Base-by-base conservation (phyloP, 371 early-diverging fungal species). In the Sporodiniella umbellata region DNA sequence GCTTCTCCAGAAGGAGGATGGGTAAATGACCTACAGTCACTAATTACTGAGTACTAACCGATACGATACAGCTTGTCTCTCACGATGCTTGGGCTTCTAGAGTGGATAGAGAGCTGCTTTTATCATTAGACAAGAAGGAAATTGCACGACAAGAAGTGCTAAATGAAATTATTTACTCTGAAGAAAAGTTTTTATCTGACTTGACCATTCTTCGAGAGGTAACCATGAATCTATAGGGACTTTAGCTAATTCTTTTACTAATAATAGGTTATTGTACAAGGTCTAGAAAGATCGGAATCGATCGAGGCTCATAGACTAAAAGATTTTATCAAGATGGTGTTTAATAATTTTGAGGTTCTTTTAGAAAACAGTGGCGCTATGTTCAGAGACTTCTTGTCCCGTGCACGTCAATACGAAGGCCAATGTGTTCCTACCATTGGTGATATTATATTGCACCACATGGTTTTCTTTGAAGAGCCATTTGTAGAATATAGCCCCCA, bases 401-500 rank as follows among this genome's bases (percentile, higher is more conserved):
- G 82, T 24, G 71, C 77, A 25, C 81, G 91, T 19, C 93, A 93
- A 56, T 61, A 72, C 25, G 70, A 72, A 8, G 40, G 60, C 22
- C 69, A 78, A 53, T 75, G 92, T 40, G 86, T 95, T 40, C 83
- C 86, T 28, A 79, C 80, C 51, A 80, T 96, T 39, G 95, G 95
- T 42, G 96, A 96, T 60, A 85, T 95, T 33, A 80, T 97, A 45
- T 58, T 89, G 23, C 72, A 80, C 42, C 82, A 88, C 48, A 84
- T 91, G 18, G 64, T 80, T 33, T 81, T 80, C 52, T 88, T 94
- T 59, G 78, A 83, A 53, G 70, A 88, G 39, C 85, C 89, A 0
- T 95, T 90, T 52, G 83, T 93, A n/a, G 81, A 78, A 18, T 96
- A 96, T 66, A 90, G 94, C 39, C 91, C 90, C 3, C 85, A 89